Conservation (phyloP, 306 rosid species). For the Abrus pulchellus region DNA sequence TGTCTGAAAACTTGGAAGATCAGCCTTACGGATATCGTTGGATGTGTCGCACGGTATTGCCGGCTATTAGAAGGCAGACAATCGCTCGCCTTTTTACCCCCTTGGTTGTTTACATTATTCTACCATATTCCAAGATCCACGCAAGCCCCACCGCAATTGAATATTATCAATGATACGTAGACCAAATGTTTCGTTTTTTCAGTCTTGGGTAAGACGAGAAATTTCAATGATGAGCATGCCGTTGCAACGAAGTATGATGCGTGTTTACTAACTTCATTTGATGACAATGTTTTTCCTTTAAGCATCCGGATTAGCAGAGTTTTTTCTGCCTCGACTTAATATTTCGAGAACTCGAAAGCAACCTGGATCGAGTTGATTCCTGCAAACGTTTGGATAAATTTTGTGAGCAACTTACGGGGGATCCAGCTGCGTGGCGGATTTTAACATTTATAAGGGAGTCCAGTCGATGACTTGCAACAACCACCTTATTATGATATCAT, state of each 20-base stretch:
- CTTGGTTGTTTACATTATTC: neutral
- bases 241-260: neutral
- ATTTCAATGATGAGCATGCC: neutral
- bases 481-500: neutral
- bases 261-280: neutral
- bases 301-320: too few relatives aligned
- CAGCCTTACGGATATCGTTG: neutral
- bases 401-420: neutral
- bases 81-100: neutral
- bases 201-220: neutral
- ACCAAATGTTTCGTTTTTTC: neutral
- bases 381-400: neutral
- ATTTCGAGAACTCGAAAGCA: too few relatives aligned
- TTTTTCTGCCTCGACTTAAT: neutral
- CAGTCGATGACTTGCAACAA: neutral
- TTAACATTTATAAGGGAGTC: neutral
- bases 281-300: neutral
- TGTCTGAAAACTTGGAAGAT: constrained; percentile 21
- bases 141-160: neutral
- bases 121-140: neutral
- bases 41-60: neutral
- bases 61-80: neutral
- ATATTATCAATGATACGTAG: neutral
- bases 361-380: too few relatives aligned
- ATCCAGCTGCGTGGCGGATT: too few relatives aligned